Conservation (phyloP, 1,284 basidiomycete genomes). For the Meripilus lineatus region DNA sequence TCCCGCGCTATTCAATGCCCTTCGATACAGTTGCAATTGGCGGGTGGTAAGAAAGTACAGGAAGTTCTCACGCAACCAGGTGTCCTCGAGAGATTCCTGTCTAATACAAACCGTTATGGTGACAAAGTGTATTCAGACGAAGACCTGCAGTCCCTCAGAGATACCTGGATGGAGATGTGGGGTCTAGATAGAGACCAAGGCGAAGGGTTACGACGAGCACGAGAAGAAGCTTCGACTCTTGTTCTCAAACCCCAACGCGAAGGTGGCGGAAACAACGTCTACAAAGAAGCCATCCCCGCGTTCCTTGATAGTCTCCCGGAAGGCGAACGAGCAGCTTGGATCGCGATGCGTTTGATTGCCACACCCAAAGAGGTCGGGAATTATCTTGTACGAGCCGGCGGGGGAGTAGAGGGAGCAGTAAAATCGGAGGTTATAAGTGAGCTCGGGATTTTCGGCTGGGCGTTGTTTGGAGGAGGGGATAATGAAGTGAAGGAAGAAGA, state of each 20-base stretch:
- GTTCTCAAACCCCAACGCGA: slow-evolving; percentile 97
- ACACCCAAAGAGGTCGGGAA: slow-evolving; percentile 70
- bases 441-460: slow-evolving; percentile 89
- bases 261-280: slow-evolving; percentile 97
- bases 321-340: slow-evolving; percentile 75
- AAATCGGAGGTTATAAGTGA: slow-evolving; percentile 82
- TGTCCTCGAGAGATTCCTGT: slow-evolving; percentile 71
- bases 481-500: slow-evolving; percentile 44
- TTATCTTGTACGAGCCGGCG: slow-evolving; percentile 63
- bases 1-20: slow-evolving; percentile 92
- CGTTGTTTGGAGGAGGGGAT: slow-evolving; percentile 59
- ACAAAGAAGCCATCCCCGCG: slow-evolving; percentile 75
- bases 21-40: slow-evolving; percentile 85
- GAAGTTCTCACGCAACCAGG: slow-evolving; percentile 78
- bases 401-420: slow-evolving; percentile 26
- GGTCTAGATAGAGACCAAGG: slow-evolving; percentile 44
- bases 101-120: slow-evolving; percentile 36
- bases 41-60: slow-evolving; percentile 95
- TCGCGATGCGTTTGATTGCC: slow-evolving; percentile 88
- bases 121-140: slow-evolving; percentile 28
- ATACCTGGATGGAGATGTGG: slow-evolving; percentile 82
- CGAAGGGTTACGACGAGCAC: slow-evolving; percentile 41
- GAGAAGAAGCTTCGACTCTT: slow-evolving; percentile 48
- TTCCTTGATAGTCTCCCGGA: slow-evolving; percentile 63
- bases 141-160: slow-evolving; percentile 39